Evolutionary conservation across 2,329 filamentous ascomycete genomes (phyloP).

Genomic region (Fusarium sp.): DNA sequence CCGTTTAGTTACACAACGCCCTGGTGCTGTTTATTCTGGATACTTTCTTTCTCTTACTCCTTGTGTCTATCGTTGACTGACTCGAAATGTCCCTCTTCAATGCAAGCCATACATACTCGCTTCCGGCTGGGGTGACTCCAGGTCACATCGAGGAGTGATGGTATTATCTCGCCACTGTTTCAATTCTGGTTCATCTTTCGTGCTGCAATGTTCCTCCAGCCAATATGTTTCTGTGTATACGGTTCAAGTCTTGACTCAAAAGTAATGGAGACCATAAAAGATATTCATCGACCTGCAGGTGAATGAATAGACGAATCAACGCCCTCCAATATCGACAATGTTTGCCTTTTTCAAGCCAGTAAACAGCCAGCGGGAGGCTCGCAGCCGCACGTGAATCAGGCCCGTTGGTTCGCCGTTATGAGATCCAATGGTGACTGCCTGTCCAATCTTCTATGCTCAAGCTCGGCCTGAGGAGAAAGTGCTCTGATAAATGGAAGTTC

Average conservation of each 20-base stretch:
- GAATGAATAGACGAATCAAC: neutral
- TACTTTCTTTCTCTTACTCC: neutral
- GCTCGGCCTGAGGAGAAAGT: neutral
- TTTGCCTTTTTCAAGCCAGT: neutral
- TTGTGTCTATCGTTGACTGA: neutral
- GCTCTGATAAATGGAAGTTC: neutral
- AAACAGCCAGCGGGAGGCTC: neutral
- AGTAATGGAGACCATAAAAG: neutral
- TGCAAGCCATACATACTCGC: neutral
- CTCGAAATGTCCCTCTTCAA: neutral
- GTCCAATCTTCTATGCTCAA: neutral
- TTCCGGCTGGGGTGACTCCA: neutral
- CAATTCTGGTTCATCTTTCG: neutral
- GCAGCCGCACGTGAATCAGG: constrained; percentile 28
- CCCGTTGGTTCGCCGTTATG: constrained; percentile 16
- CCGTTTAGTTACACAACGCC: neutral
- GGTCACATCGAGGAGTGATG: neutral
- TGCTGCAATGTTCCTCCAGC: neutral
- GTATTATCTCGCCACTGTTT: neutral
- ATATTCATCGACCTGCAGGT: neutral
- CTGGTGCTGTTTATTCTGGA: neutral
- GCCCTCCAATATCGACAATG: neutral
- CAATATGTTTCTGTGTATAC: neutral
- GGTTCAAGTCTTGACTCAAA: neutral
- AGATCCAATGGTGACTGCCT: neutral